These are phyloP conservation scores for Penicillium sp. DNA, from an alignment of 2,329 filamentous ascomycete species.

Conservation along the genomic window DNA sequence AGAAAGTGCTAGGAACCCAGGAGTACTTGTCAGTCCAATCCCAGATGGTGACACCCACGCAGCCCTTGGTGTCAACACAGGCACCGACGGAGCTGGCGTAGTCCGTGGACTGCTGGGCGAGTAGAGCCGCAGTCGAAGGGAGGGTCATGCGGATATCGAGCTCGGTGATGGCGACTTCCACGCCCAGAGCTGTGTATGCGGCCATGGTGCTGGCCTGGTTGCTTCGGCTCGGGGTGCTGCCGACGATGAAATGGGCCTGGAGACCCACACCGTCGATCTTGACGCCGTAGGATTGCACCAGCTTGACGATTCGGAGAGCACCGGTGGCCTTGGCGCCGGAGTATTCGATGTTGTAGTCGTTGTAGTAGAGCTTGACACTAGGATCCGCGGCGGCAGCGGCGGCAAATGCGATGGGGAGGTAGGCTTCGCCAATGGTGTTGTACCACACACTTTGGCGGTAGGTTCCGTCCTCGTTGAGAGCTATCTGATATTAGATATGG, in stretches of 20 bases:
- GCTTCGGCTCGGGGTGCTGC: slow-evolving; percentile 45
- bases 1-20: slow-evolving; percentile 51
- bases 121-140: slow-evolving; percentile 31
- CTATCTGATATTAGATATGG: slow-evolving; percentile 20
- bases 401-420: slow-evolving; percentile 52
- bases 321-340: slow-evolving; percentile 41
- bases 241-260: slow-evolving; percentile 47
- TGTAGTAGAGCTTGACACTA: slow-evolving; percentile 49
- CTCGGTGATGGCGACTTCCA: slow-evolving; percentile 49
- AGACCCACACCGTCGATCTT: slow-evolving; percentile 56
- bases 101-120: slow-evolving; percentile 38
- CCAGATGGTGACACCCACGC: slow-evolving; percentile 45
- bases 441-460: slow-evolving; percentile 49
- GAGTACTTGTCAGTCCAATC: slow-evolving; percentile 52
- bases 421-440: slow-evolving; percentile 49
- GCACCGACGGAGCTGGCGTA: slow-evolving; percentile 37
- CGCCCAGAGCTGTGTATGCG: slow-evolving; percentile 42
- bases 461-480: slow-evolving; percentile 52
- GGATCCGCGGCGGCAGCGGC: slow-evolving; percentile 63
- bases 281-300: slow-evolving; percentile 43
- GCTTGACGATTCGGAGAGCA: slow-evolving; percentile 44
- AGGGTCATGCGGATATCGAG: slow-evolving; percentile 55
- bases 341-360: slow-evolving; percentile 51
- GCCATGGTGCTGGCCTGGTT: slow-evolving; percentile 46
- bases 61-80: slow-evolving; percentile 35